A percentile compares a stretch with the other conserved stretches of the same genome.
Conservation (phyloP, 768 basidiomycete species). For the Tulasnella sp. region DNA sequence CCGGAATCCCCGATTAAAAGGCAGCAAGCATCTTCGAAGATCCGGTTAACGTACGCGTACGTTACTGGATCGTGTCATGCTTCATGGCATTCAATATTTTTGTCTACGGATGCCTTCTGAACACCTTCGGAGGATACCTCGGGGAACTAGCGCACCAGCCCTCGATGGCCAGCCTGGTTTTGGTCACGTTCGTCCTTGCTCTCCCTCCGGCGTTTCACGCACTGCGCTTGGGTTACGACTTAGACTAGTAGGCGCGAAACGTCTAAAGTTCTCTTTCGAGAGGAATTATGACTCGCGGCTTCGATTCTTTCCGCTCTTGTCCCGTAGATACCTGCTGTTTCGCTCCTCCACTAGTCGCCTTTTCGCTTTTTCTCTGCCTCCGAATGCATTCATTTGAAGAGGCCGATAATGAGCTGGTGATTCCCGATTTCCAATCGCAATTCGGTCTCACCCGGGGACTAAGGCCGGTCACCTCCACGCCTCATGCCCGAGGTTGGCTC, state of each 20-base stretch:
- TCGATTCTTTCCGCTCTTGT: too few species aligned
- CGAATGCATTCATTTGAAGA: neutral
- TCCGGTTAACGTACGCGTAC: neutral
- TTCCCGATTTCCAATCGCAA: neutral
- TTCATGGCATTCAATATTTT: neutral
- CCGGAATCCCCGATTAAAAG: neutral
- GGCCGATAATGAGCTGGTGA: neutral
- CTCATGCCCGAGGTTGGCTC: neutral
- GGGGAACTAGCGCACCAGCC: neutral
- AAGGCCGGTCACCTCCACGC: too few species aligned
- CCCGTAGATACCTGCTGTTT: too few species aligned
- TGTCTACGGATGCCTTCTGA: neutral
- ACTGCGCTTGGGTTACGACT: neutral
- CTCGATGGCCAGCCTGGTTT: neutral
- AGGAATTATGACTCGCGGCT: too few species aligned
- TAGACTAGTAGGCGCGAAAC: neutral
- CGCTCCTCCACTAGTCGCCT: too few species aligned
- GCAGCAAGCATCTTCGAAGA: neutral
- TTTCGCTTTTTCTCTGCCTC: neutral
- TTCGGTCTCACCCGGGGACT: neutral
- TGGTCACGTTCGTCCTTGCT: neutral
- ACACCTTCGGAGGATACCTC: neutral
- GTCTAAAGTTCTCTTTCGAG: too few species aligned
- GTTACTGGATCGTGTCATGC: neutral
- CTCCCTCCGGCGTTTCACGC: neutral